phyloP scores from a whole-genome alignment of 805 yeast genomes.

The Candida ulmi region DNA sequence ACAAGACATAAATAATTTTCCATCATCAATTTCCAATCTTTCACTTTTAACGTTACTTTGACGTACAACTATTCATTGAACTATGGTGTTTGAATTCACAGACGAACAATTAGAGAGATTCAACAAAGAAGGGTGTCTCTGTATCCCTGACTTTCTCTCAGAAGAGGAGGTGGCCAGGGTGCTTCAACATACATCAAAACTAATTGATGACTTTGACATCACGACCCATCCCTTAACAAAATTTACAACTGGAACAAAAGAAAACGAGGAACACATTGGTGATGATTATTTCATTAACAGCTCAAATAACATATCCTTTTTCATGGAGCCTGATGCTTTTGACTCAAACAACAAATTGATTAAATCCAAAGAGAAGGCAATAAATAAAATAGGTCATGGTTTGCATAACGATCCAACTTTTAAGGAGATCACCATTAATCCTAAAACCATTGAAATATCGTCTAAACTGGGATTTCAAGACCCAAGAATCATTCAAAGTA shows the following conservation, averaged over 20 bases:
- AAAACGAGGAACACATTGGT: constrained; percentile 56
- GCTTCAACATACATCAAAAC: constrained; percentile 35
- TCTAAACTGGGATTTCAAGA: constrained; percentile 47
- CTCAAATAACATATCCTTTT: constrained; percentile 61
- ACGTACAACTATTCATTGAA: too few species aligned
- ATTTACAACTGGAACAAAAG: constrained; percentile 49
- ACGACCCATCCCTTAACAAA: constrained; percentile 60
- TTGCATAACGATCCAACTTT: constrained; percentile 56
- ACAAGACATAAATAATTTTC: too few species aligned
- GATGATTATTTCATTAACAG: constrained; percentile 68
- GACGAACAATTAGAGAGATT: constrained; percentile 45
- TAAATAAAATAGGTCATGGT: constrained; percentile 80
- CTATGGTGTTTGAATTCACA: constrained; percentile 19
- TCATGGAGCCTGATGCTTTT: constrained; percentile 69
- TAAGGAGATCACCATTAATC: constrained; percentile 42
- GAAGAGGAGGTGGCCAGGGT: constrained; percentile 34
- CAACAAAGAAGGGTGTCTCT: constrained; percentile 53
- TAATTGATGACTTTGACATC: constrained; percentile 47
- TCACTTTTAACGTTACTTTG: too few species aligned
- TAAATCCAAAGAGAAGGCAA: constrained; percentile 48
- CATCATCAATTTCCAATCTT: too few species aligned
- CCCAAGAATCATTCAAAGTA: constrained; percentile 70
- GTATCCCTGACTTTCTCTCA: constrained; percentile 50
- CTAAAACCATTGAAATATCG: constrained; percentile 46
- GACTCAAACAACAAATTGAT: constrained; percentile 44